A percentile compares a stretch with the other conserved stretches of the same genome.
phyloP scores from a whole-genome alignment of 768 basidiomycete genomes.

The Cystofilobasidium bisporidii region DNA sequence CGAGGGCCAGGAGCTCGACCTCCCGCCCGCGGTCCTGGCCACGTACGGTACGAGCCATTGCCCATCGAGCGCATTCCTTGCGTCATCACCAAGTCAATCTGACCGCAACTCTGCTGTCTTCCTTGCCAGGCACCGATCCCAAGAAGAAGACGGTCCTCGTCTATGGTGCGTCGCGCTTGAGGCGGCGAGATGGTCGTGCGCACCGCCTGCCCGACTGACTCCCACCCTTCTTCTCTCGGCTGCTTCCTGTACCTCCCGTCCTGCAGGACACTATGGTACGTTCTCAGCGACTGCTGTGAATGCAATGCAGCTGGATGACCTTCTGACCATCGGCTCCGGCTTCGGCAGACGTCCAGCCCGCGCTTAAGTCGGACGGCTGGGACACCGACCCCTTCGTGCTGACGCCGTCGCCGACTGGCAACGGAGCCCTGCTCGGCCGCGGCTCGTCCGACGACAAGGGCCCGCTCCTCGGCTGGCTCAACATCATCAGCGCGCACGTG shows the following conservation, averaged over 20 bases:
- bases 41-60: not conserved
- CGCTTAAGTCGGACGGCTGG: slow-evolving; percentile 61
- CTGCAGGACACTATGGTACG: slow-evolving; percentile 24
- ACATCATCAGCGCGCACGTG: slow-evolving; percentile 74
- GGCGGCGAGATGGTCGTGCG: too few relatives aligned
- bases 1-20: slow-evolving; percentile 58
- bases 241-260: not conserved
- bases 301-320: too few relatives aligned
- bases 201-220: slow-evolving; percentile 61
- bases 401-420: slow-evolving; percentile 47
- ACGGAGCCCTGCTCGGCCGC: slow-evolving; percentile 56
- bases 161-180: slow-evolving; percentile 51
- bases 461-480: slow-evolving; percentile 68
- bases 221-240: slow-evolving; percentile 67
- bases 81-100: too few relatives aligned
- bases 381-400: slow-evolving; percentile 73
- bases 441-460: slow-evolving; percentile 66
- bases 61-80: not conserved
- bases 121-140: slow-evolving; percentile 71
- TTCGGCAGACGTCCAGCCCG: slow-evolving; percentile 28
- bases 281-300: too few relatives aligned
- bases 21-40: slow-evolving; percentile 55
- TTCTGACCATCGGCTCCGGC: too few relatives aligned
- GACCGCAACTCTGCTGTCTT: slow-evolving; percentile 47
- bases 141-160: slow-evolving; percentile 87